phyloP scores from a whole-genome alignment of 345 rosid species.

The Brassica nigra region DNA sequence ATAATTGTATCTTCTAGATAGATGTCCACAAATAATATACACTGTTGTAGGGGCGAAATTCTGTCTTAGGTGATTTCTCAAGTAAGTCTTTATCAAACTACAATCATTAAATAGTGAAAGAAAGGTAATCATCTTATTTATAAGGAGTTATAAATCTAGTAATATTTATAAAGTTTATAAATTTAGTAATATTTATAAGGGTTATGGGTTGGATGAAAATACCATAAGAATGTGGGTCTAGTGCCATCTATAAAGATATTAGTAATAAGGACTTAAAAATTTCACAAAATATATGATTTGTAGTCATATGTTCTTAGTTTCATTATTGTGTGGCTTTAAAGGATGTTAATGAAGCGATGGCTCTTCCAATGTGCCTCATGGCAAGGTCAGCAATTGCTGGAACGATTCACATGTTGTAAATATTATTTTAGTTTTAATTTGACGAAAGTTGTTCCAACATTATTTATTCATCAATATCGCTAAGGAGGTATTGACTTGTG shows the following conservation, averaged over 20 bases:
- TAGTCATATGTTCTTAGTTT: not conserved
- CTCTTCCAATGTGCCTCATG: constrained; percentile 32
- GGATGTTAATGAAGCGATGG: constrained; percentile 26
- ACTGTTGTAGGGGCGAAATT: no score
- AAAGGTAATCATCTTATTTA: no score
- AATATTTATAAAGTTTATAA: no score
- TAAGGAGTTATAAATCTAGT: no score
- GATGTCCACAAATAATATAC: no score
- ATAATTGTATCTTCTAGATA: no score
- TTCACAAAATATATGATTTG: constrained; percentile 5
- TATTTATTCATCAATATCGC: constrained; percentile 9
- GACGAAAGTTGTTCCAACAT: not conserved
- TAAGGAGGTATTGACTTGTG: constrained; percentile 34
- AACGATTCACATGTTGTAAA: constrained; percentile 37
- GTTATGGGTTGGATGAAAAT: not conserved
- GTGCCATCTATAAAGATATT: not conserved
- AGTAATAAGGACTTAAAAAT: not conserved
- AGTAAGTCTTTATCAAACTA: no score
- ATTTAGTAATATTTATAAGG: no score
- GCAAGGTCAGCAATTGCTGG: constrained; percentile 40
- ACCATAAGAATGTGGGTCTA: not conserved
- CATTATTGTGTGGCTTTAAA: constrained; percentile 21
- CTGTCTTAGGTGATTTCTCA: no score
- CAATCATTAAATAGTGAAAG: no score
- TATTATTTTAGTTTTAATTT: not conserved